Percentiles rank a stretch among this genome's conserved stretches.
These are phyloP conservation scores for Colletotrichum eremochloae DNA, from an alignment of 2,329 filamentous ascomycete species.

Conservation along the genomic window DNA sequence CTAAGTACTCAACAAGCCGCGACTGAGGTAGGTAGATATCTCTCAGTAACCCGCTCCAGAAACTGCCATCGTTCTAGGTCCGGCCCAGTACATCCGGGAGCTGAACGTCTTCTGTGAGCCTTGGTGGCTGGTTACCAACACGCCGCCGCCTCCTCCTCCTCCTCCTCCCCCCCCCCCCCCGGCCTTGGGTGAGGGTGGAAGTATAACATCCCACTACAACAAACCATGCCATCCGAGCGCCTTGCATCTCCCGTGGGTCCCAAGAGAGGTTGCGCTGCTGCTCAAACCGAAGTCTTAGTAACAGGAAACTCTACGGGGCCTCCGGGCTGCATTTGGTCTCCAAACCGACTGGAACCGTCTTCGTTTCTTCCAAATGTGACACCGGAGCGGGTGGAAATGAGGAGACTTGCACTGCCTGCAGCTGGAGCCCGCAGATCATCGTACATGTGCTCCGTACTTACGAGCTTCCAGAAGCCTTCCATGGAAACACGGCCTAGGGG, in stretches of 20 bases:
- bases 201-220: not conserved
- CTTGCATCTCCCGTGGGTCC: not conserved
- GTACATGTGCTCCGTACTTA: slow-evolving; percentile 4
- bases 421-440: not conserved
- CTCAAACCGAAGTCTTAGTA: not conserved
- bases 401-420: slow-evolving; percentile 16
- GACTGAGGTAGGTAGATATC: no score
- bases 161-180: no score
- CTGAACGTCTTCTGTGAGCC: not conserved
- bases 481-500: slow-evolving; percentile 15
- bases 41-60: slow-evolving; percentile 9
- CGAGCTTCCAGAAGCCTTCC: slow-evolving; percentile 37
- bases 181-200: slow-evolving; percentile 16
- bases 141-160: no score
- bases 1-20: not conserved
- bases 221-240: slow-evolving; percentile 5
- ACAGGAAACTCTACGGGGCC: not conserved
- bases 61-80: slow-evolving; percentile 17
- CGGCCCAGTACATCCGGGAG: slow-evolving; percentile 9
- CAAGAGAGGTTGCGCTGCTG: not conserved
- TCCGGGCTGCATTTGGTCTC: not conserved
- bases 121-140: slow-evolving; percentile 3
- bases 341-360: not conserved
- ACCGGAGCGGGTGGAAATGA: slow-evolving; percentile 1
- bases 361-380: not conserved